Base-by-base conservation (phyloP, 805 yeast species). In the Naumovozyma baii region DNA sequence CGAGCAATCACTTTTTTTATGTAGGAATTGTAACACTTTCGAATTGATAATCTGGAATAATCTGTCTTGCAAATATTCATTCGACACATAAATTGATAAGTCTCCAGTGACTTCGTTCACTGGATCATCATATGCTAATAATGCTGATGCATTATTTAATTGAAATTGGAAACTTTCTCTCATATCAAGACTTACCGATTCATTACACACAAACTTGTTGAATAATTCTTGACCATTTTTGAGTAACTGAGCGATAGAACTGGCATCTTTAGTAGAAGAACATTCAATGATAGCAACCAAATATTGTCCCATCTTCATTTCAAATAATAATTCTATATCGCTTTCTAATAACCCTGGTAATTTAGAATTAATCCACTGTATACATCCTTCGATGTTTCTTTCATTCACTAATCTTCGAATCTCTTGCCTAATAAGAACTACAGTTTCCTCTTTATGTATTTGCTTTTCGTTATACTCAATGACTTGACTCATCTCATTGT, bases 91-190 rank as follows among this genome's bases (percentile, higher is more conserved):
- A 7, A 41, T 39, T 2, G 54, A 38, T 14, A 58, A 31, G 20
- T 55, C 62, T 4, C 48, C 52, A 16, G 58, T 56, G 4, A 57
- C 63, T 25, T 66, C 69, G 8, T 52, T 55, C 3, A 69, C 54
- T 1, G 80, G 80, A 38, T 75, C 63, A 8, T 68, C 68, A 45
- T 69, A 77, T 3, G 80, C 78, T 34, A 78, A 51, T 20, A 78
- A 54, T 2, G 74, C 62, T 5, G 75, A 72, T 0, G 76, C 62
- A 33, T 72, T 70, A 31, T 66, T 62, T 22, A 78, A 49, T 42
- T 62, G 60, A 5, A 59, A 57, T 22, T 59, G 62, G 31, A 64
- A 62, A n/a, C 51, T 51, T 3, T 57, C 46, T n/a, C 63, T 58
- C 3, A 52, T 42, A 12, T 48, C 51, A 9, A 37, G 42, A 2